These are phyloP conservation scores for Lodderomyces metapsilosis DNA, from an alignment of 1,139 yeast genomes.

Conservation along the genomic window DNA sequence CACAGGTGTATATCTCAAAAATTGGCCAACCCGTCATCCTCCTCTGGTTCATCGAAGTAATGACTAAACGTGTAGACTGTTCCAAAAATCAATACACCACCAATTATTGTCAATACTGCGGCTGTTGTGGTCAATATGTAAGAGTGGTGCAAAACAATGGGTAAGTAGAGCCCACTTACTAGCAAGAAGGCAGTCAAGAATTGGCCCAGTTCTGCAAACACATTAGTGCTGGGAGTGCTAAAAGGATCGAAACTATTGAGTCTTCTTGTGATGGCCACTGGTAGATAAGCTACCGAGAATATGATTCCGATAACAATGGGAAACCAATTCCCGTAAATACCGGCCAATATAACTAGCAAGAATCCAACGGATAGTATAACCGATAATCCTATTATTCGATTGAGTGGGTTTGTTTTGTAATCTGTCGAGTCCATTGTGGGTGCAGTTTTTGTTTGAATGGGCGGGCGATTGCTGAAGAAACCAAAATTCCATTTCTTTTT, in stretches of 20 bases:
- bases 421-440: slow-evolving; percentile 29
- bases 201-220: slow-evolving; percentile 58
- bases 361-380: slow-evolving; percentile 77
- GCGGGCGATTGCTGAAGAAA: slow-evolving; percentile 1
- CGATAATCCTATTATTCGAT: slow-evolving; percentile 72
- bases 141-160: slow-evolving; percentile 65
- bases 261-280: slow-evolving; percentile 47
- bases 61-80: slow-evolving; percentile 72
- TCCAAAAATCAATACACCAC: slow-evolving; percentile 69
- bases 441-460: not conserved
- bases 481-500: not conserved
- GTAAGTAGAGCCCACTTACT: slow-evolving; percentile 65
- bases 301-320: slow-evolving; percentile 60
- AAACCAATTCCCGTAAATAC: slow-evolving; percentile 74
- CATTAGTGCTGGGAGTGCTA: slow-evolving; percentile 28
- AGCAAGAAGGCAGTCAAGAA: slow-evolving; percentile 67
- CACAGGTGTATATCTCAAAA: no score
- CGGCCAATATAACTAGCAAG: slow-evolving; percentile 72
- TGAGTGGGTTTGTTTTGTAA: slow-evolving; percentile 51
- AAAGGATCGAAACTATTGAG: slow-evolving; percentile 41
- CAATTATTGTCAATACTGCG: slow-evolving; percentile 59
- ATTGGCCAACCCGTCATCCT: slow-evolving; percentile 30
- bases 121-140: slow-evolving; percentile 59
- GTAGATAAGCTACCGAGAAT: slow-evolving; percentile 66
- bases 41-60: slow-evolving; percentile 63